Base-by-base conservation (phyloP, 1,284 basidiomycete species). In the Irpex lacteus region DNA sequence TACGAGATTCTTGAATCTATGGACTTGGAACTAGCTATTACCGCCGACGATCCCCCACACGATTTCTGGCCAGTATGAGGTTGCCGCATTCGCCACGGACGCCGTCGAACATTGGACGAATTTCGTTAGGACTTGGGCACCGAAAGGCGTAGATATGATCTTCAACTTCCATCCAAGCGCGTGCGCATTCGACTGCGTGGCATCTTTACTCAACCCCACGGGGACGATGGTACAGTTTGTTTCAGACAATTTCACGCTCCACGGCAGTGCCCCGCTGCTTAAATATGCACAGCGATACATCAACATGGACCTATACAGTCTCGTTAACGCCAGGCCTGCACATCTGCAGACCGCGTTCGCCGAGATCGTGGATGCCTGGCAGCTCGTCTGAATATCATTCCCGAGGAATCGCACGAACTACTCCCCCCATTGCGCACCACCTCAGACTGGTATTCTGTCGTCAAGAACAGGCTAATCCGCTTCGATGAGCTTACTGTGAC, bases 101-200 rank as follows among this genome's bases (percentile, higher is more conserved):
- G n/a, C 32, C 5, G 19, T n/a, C 32, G 13, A 36, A 40, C 21
- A 26, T 11, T 64, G 63, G 63, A 60, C 63, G 13, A 55, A 34
- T 34, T 34, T 34, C 18, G 53, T 57, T 15, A 52, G 59, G 19
- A 19, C 19, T 4, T 60, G 59, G 59, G 59, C 50, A 9, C 6
- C 11, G 5, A 44, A 60, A 18, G 59, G 63, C 32, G 60, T 64
- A 11, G 63, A 64, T 38, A 52, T 64, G n/a, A 53, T 44, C 36
- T 56, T 64, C 63, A 64, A 64, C 32, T 64, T 64, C 53, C 59
- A 64, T 40, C 6, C 36, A 18, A 53, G 60, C 26, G 4, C 15
- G 8, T 11, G 40, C 15, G 40, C 15, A 11, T 44, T 44, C 11
- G 40, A 44, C 15, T 9, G 11, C 15, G 40, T 44, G 8, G 40